These are phyloP conservation scores for Amanita pseudoporphyria DNA, from an alignment of 768 basidiomycete species.

Conservation along the genomic window DNA sequence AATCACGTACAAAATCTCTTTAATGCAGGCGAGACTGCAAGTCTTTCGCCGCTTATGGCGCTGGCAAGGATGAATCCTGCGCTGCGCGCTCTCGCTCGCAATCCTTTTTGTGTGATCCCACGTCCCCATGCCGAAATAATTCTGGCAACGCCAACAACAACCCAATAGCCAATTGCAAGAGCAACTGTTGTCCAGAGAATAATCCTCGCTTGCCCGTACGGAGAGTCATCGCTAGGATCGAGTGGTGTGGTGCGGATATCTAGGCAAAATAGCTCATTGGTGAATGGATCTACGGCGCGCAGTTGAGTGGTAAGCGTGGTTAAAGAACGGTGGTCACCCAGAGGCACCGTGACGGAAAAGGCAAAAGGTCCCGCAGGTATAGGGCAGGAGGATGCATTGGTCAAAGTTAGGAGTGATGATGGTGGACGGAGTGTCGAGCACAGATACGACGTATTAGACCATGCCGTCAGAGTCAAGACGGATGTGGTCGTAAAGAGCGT, in stretches of 20 bases:
- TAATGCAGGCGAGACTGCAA: conserved; percentile 77
- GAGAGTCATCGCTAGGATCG: conserved; percentile 40
- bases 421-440: conserved; percentile 75
- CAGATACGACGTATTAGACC: conserved; percentile 61
- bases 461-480: conserved; percentile 70
- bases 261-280: conserved; percentile 75
- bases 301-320: conserved; percentile 80
- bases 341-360: conserved; percentile 65
- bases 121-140: conserved; percentile 81
- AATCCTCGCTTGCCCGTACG: conserved; percentile 57
- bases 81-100: conserved; percentile 71
- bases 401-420: conserved; percentile 49
- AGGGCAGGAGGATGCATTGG: conserved; percentile 49
- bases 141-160: conserved; percentile 71
- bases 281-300: conserved; percentile 81
- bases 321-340: conserved; percentile 56
- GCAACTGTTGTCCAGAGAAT: conserved; percentile 70
- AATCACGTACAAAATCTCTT: conserved; percentile 73
- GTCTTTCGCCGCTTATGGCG: conserved; percentile 85
- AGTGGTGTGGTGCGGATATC: conserved; percentile 74
- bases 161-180: conserved; percentile 73
- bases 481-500: conserved; percentile 81
- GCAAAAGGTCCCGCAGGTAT: conserved; percentile 72
- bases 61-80: conserved; percentile 86
- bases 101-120: conserved; percentile 47